Conservation (phyloP, 441 rosid genomes). For the Kokia cookei region DNA sequence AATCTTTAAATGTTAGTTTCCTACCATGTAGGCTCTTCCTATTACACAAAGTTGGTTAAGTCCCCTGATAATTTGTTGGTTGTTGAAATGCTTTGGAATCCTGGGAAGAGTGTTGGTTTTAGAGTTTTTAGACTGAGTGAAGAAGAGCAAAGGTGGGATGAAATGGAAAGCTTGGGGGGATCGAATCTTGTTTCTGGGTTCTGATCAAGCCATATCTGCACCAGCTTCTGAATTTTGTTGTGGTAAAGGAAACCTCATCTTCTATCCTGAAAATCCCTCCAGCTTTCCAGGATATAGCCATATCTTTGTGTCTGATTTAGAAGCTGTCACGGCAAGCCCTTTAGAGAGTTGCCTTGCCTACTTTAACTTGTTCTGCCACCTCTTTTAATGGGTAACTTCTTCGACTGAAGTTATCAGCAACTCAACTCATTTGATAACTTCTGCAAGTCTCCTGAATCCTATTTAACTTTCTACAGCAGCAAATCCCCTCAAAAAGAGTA, state of each 20-base stretch:
- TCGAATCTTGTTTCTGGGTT: not conserved
- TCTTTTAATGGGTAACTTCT: not conserved
- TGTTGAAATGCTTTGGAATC: not conserved
- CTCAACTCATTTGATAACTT: not conserved
- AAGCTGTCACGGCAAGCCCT: not conserved
- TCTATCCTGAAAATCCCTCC: not conserved
- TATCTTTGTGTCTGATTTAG: not conserved
- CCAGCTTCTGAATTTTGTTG: not conserved
- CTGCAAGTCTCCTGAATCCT: not conserved
- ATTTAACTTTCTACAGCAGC: not conserved
- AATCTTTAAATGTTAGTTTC: not conserved
- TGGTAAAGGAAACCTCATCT: conserved; percentile 3
- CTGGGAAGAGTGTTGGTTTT: not conserved
- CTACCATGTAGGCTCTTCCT: not conserved
- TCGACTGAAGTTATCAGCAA: not conserved
- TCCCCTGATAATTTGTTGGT: not conserved
- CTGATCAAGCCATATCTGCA: not conserved
- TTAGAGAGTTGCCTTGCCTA: not conserved
- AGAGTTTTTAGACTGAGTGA: not conserved
- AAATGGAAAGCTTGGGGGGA: not conserved
- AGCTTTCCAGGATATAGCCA: not conserved
- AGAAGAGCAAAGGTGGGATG: not conserved
- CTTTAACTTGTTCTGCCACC: not conserved
- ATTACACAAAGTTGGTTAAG: not conserved
- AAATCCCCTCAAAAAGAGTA: not conserved